Base-by-base conservation (phyloP, 306 rosid species). In the Arachis stenosperma region DNA sequence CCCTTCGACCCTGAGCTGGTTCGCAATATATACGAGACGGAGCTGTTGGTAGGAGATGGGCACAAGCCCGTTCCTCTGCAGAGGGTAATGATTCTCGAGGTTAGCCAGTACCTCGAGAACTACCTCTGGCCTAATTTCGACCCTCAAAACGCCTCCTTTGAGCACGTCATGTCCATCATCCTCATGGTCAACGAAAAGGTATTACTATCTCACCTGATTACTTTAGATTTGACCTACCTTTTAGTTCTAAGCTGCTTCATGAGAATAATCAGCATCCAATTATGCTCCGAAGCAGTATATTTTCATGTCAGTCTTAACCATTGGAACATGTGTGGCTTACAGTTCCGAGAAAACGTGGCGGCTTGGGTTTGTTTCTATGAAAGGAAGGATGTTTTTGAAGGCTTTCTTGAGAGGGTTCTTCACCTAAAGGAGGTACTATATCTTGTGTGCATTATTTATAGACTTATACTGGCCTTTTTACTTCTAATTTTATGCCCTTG, bases 141-240 rank as follows among this genome's bases (percentile, higher is more conserved):
- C 17, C 73, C 95, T 42, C 65, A 73, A 57, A 33, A 83, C 12
- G 93, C 97, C 8, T 80, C 93, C 8, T 94, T 89, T 58, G 97
- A 94, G 87, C 99, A 94, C 15, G 89, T 91, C 7, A 94, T 94
- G 95, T 94, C 96, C 40, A 94, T 94, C 85, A 88, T 94, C 36
- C 74, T 94, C 75, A 94, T 94, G 96, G 84, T 94, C 37, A 94
- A 91, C 77, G 99, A 94, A 50, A 94, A 94, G 96, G 99, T 91
- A 76, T 62, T 62, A 33, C 37, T 33, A 33, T 33, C 37, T 33
- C 37, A 2, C 4, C 37, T 33, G 37, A 2, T 33, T 33, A 33
- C 37, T 33, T 52, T n/a, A 22, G 27, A 14, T 52, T 52, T 33
- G 3, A n/a, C 8, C 57, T 52, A 13, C n/a, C 6, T 12, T 44